Conservation (phyloP, 306 rosid species). For the Citrullus colocynthis region DNA sequence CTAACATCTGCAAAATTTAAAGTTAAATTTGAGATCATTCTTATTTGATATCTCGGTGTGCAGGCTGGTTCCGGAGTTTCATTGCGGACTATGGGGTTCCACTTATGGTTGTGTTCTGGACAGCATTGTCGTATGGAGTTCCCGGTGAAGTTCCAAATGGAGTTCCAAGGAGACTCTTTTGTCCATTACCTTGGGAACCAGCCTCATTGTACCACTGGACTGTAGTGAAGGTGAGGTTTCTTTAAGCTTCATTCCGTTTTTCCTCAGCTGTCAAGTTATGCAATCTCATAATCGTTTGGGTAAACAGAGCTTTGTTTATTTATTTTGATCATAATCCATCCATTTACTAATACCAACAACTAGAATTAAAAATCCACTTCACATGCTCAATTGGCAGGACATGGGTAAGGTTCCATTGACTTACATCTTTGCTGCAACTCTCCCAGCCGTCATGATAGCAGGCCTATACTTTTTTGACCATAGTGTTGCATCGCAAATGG, state of each 20-base stretch:
- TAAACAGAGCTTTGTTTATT: neutral
- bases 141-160: slow-evolving; percentile 50
- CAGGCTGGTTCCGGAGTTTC: slow-evolving; percentile 59
- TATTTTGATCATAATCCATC: neutral
- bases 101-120: slow-evolving; percentile 64
- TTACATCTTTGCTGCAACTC: slow-evolving; percentile 51
- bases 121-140: slow-evolving; percentile 47
- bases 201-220: slow-evolving; percentile 71
- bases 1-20: neutral
- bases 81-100: slow-evolving; percentile 81
- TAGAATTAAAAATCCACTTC: neutral
- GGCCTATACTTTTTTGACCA: slow-evolving; percentile 89
- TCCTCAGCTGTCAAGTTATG: neutral
- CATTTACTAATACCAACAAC: neutral
- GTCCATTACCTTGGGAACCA: slow-evolving; percentile 73
- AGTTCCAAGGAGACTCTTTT: slow-evolving; percentile 66
- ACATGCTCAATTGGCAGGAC: slow-evolving; percentile 32
- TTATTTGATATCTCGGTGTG: neutral
- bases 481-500: slow-evolving; percentile 73
- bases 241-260: neutral
- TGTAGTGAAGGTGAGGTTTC: slow-evolving; percentile 41
- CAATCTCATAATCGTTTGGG: neutral
- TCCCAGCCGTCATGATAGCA: slow-evolving; percentile 75
- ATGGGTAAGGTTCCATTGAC: slow-evolving; percentile 47
- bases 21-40: neutral